Conservation (phyloP, 2,329 filamentous ascomycete species). For the Paramyrothecium sp. region DNA sequence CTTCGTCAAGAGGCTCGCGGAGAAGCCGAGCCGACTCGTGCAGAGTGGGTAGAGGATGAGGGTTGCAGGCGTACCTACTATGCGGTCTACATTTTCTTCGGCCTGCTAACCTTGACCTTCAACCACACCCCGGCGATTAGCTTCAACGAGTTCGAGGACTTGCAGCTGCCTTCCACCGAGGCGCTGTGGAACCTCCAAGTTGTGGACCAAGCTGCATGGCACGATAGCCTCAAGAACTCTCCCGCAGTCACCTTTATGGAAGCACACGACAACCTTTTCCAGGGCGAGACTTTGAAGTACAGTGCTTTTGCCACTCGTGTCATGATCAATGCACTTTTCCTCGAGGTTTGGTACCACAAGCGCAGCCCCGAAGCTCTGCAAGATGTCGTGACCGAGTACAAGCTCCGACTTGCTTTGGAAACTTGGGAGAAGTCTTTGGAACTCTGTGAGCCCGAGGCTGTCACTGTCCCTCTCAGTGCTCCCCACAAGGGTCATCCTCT, state of each 20-base stretch:
- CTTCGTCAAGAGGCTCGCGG: slow-evolving; percentile 86
- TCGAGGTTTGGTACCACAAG: slow-evolving; percentile 99
- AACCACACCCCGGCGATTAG: slow-evolving; percentile 98
- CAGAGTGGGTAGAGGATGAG: slow-evolving; percentile 96
- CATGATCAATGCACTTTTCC: slow-evolving; percentile 97
- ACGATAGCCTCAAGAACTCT: slow-evolving; percentile 70
- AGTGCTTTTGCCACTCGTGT: slow-evolving; percentile 96
- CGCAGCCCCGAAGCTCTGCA: slow-evolving; percentile 96
- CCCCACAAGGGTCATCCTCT: slow-evolving; percentile 95
- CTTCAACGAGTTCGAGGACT: slow-evolving; percentile 95
- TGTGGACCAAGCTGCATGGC: slow-evolving; percentile 78
- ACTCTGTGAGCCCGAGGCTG: slow-evolving; percentile 86
- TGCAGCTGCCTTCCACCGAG: slow-evolving; percentile 91
- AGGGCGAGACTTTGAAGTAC: slow-evolving; percentile 86
- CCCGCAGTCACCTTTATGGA: slow-evolving; percentile 85
- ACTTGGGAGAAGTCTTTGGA: slow-evolving; percentile 99
- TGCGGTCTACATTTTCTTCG: slow-evolving; percentile 98
- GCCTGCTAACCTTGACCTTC: slow-evolving; percentile 89
- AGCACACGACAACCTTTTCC: slow-evolving; percentile 92
- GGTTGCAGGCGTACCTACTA: slow-evolving; percentile 96
- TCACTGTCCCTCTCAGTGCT: slow-evolving; percentile 84
- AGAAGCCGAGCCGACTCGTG: slow-evolving; percentile 70
- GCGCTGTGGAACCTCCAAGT: slow-evolving; percentile 88
- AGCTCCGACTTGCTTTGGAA: slow-evolving; percentile 89
- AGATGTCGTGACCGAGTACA: slow-evolving; percentile 97